Conservation (phyloP, 2,329 filamentous ascomycete genomes). For the Trichoderma asperellum region DNA sequence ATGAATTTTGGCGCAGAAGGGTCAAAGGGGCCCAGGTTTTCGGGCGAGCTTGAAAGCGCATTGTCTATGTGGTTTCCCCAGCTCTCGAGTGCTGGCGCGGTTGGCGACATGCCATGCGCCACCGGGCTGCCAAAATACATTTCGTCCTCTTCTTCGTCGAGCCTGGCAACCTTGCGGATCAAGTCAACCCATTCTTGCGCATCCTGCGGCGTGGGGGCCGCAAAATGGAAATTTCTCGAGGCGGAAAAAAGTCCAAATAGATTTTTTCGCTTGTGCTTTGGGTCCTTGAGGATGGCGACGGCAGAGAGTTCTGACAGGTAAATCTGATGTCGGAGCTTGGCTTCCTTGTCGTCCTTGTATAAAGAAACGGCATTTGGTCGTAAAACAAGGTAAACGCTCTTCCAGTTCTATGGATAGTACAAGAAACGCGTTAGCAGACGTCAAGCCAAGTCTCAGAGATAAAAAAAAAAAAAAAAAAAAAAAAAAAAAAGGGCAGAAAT, state of each 20-base stretch:
- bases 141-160: constrained; percentile 87
- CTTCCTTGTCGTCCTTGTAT: constrained; percentile 90
- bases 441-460: background rate
- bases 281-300: constrained; percentile 84
- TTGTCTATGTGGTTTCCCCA: constrained; percentile 42
- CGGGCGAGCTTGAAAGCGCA: constrained; percentile 63
- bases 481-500: constrained; percentile 24
- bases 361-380: constrained; percentile 88
- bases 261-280: constrained; percentile 82
- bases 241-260: constrained; percentile 93
- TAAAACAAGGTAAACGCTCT: constrained; percentile 83
- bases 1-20: constrained; percentile 43
- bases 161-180: constrained; percentile 77
- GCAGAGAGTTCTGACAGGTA: constrained; percentile 88
- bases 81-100: constrained; percentile 21
- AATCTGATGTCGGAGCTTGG: constrained; percentile 85
- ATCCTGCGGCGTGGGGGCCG: constrained; percentile 73
- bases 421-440: constrained; percentile 31
- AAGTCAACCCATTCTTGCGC: constrained; percentile 84
- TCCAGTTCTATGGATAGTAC: constrained; percentile 72
- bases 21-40: constrained; percentile 46
- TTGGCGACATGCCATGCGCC: constrained; percentile 52
- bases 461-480: constrained; percentile 26
- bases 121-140: constrained; percentile 73
- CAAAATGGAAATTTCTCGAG: constrained; percentile 87